These are phyloP conservation scores for Smithsoniella earleae DNA, from an alignment of 163 green algal species.

Conservation along the genomic window DNA sequence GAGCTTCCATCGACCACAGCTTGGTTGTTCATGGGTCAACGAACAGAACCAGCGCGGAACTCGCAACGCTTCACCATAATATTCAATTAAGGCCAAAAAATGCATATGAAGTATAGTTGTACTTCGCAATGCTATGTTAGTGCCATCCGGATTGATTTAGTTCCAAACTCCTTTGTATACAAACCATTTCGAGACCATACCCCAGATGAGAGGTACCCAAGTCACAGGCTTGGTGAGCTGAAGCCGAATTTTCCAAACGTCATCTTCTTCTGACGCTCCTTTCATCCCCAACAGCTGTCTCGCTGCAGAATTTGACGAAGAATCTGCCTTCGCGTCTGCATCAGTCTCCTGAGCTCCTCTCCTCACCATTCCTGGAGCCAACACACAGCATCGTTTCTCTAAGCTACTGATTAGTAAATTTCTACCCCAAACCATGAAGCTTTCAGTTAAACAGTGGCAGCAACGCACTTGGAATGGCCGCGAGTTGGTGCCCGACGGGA, in stretches of 20 bases:
- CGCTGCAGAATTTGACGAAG: not conserved
- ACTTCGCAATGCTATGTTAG: too few species aligned
- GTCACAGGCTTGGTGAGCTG: slow-evolving; percentile 98
- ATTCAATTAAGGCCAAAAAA: too few species aligned
- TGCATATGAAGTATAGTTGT: too few species aligned
- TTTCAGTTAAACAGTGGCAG: too few species aligned
- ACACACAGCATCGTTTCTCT: not conserved
- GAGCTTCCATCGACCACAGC: too few species aligned
- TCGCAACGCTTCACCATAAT: too few species aligned
- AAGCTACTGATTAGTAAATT: not conserved
- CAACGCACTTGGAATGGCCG: not conserved
- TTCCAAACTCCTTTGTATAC: slow-evolving; percentile 11
- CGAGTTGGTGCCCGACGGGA: too few species aligned
- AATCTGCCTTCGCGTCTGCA: not conserved
- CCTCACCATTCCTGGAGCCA: not conserved
- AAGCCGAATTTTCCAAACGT: slow-evolving; percentile 85
- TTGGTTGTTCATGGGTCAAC: too few species aligned
- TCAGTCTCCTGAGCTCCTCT: slow-evolving; percentile 5
- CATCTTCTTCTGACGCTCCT: slow-evolving; percentile 57
- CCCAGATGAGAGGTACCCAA: slow-evolving; percentile 97
- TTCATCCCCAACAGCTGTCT: slow-evolving; percentile 70
- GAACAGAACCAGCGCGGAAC: too few species aligned
- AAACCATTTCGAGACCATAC: slow-evolving; percentile 39
- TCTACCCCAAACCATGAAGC: too few species aligned
- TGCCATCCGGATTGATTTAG: not conserved